Evolutionary conservation across 2,329 filamentous ascomycete genomes (phyloP).

Genomic region (Exophiala sp.): DNA sequence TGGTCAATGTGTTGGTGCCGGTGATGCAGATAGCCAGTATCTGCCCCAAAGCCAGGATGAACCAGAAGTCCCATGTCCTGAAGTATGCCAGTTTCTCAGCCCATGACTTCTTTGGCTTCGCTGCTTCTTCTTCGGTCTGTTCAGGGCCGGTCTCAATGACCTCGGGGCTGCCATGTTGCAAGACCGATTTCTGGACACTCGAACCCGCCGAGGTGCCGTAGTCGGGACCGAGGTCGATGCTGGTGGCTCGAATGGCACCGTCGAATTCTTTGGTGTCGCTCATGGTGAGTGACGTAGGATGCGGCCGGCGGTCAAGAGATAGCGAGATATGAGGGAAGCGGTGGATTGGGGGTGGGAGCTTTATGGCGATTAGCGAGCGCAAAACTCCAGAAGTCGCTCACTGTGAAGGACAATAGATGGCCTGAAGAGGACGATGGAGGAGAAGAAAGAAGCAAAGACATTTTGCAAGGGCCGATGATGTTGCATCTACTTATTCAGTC

Average conservation of each 20-base stretch:
- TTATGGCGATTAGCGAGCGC: constrained; percentile 47
- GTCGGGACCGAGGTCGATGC: constrained; percentile 20
- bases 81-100: constrained; percentile 58
- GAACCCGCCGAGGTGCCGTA: constrained; percentile 19
- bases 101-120: constrained; percentile 45
- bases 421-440: constrained; percentile 4
- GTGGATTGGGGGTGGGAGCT: constrained; percentile 44
- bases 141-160: constrained; percentile 28
- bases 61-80: constrained; percentile 78
- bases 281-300: constrained; percentile 17
- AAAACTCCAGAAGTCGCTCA: constrained; percentile 56
- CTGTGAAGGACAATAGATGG: constrained; percentile 25
- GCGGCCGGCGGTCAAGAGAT: not conserved
- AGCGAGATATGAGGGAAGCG: not conserved
- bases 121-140: constrained; percentile 37
- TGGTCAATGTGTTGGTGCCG: constrained; percentile 82
- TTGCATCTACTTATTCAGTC: constrained; percentile 15
- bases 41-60: constrained; percentile 74
- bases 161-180: constrained; percentile 36
- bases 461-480: constrained; percentile 12
- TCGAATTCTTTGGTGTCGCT: constrained; percentile 20
- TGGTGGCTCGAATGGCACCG: constrained; percentile 20
- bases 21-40: constrained; percentile 84
- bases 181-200: constrained; percentile 6
- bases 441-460: constrained; percentile 6